Conservation (phyloP, 2,329 filamentous ascomycete genomes). For the Aphanocladium album region DNA sequence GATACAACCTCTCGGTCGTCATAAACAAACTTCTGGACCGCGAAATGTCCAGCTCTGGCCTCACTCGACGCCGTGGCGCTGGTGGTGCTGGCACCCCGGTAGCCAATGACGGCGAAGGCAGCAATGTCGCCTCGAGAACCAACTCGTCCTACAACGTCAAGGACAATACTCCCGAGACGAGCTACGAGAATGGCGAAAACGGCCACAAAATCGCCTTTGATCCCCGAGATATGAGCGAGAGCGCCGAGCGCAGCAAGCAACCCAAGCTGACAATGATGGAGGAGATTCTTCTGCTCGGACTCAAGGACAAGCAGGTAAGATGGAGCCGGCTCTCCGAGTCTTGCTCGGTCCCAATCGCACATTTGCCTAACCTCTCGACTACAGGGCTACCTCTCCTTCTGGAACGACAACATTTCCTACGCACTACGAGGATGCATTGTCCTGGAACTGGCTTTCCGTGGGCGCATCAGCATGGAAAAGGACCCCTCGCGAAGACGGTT, state of each 20-base stretch:
- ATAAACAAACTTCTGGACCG: slow-evolving; percentile 8
- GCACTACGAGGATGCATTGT: slow-evolving; percentile 96
- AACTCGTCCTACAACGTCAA: slow-evolving; percentile 49
- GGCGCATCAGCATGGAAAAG: slow-evolving; percentile 97
- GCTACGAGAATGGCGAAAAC: slow-evolving; percentile 88
- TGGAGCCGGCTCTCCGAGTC: not conserved
- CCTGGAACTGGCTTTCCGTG: slow-evolving; percentile 91
- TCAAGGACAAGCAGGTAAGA: slow-evolving; percentile 96
- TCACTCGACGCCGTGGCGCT: slow-evolving; percentile 64
- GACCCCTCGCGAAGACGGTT: slow-evolving; percentile 88
- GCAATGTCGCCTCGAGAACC: slow-evolving; percentile 51
- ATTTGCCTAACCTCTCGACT: not conserved
- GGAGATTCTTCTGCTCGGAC: slow-evolving; percentile 86
- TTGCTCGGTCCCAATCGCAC: not conserved
- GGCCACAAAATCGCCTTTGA: slow-evolving; percentile 99
- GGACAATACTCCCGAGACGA: slow-evolving; percentile 64
- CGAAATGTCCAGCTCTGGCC: slow-evolving; percentile 42
- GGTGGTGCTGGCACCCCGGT: slow-evolving; percentile 55
- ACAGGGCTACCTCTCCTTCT: slow-evolving; percentile 96
- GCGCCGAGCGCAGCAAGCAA: slow-evolving; percentile 91
- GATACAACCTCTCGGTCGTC: not conserved
- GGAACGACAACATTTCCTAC: slow-evolving; percentile 99
- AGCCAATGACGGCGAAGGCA: slow-evolving; percentile 49
- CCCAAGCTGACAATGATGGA: slow-evolving; percentile 99
- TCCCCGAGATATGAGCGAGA: slow-evolving; percentile 95